Evolutionary conservation across 352 stramenopile genomes (phyloP).

Genomic region (Albugo candida): DNA sequence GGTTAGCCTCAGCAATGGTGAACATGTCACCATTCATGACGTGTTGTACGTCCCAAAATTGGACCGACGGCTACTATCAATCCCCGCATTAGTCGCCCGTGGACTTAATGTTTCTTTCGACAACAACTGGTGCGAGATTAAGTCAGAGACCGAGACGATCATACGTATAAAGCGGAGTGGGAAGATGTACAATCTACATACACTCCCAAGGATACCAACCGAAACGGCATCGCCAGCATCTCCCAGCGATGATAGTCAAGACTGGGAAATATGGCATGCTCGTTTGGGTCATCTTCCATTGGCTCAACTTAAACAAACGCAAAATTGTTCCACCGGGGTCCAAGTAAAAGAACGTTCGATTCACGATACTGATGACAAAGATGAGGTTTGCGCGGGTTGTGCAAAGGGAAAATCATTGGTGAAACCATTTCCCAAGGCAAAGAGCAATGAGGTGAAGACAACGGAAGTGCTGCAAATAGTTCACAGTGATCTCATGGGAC

Average conservation of each 20-base stretch:
- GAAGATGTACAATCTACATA: background rate
- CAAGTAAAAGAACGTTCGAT: background rate
- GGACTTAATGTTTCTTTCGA: background rate
- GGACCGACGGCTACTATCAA: background rate
- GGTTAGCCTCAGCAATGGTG: background rate
- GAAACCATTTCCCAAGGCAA: background rate
- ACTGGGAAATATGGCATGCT: conserved; percentile 3
- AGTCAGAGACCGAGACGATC: background rate
- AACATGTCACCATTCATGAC: background rate
- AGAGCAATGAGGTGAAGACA: conserved; percentile 1
- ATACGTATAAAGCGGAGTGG: background rate
- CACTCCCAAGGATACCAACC: background rate
- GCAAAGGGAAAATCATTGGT: conserved; percentile 3
- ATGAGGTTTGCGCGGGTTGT: conserved; percentile 2
- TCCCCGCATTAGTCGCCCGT: background rate
- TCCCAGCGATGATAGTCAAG: background rate
- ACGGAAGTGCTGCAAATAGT: conserved; percentile 3
- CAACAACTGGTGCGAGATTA: no score
- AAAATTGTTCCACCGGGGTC: background rate
- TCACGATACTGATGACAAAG: background rate
- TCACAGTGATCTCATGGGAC: conserved; percentile 7
- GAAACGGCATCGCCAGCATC: background rate
- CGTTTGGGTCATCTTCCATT: conserved; percentile 2
- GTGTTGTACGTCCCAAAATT: background rate
- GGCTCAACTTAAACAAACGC: background rate